phyloP scores from a whole-genome alignment of 768 basidiomycete genomes.

The Pleurotus salmoneostramineus region DNA sequence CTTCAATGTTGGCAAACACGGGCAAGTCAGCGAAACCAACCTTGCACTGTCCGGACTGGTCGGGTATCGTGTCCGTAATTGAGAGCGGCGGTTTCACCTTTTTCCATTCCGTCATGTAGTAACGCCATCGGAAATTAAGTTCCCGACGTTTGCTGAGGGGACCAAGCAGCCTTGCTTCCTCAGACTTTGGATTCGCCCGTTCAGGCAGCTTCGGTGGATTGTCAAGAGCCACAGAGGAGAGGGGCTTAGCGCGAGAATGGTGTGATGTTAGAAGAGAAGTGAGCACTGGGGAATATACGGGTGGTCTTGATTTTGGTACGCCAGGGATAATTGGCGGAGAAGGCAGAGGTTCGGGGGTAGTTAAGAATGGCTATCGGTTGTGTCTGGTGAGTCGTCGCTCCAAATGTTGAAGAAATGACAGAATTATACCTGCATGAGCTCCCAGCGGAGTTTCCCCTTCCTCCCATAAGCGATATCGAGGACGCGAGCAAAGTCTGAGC shows the following conservation, averaged over 20 bases:
- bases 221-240: conserved; percentile 34
- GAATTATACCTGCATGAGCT: conserved; percentile 57
- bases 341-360: conserved; percentile 34
- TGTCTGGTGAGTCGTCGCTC: not conserved
- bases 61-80: conserved; percentile 22
- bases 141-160: conserved; percentile 71
- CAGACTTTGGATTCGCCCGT: conserved; percentile 53
- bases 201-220: conserved; percentile 53
- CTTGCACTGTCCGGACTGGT: conserved; percentile 23
- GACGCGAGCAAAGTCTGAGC: conserved; percentile 49
- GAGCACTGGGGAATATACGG: conserved; percentile 62
- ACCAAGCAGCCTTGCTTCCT: conserved; percentile 58
- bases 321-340: conserved; percentile 48
- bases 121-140: conserved; percentile 69
- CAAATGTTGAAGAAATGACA: not conserved
- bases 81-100: conserved; percentile 63
- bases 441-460: conserved; percentile 65
- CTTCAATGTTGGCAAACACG: conserved; percentile 42
- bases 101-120: conserved; percentile 48
- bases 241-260: conserved; percentile 39
- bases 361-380: conserved; percentile 47
- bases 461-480: conserved; percentile 75
- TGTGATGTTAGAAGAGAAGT: conserved; percentile 55
- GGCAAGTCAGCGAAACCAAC: conserved; percentile 39
- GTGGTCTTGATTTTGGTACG: conserved; percentile 55